These are phyloP conservation scores for Trichoderma asperelloides DNA, from an alignment of 495 filamentous ascomycete genomes.

Conservation along the genomic window DNA sequence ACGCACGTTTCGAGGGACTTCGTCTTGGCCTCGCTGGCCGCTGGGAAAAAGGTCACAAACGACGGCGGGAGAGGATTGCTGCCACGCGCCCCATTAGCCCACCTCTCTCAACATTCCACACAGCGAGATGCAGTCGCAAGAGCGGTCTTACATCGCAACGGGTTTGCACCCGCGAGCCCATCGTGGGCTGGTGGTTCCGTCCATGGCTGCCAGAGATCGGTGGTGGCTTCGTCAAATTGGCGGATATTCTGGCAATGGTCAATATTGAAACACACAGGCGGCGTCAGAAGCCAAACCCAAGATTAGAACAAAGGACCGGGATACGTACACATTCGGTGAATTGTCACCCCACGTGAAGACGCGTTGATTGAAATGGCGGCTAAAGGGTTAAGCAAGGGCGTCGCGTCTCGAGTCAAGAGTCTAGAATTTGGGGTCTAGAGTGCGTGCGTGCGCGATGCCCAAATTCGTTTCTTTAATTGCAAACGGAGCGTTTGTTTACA, in stretches of 20 bases:
- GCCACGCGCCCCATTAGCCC: conserved; percentile 7
- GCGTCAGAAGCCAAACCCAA: no score
- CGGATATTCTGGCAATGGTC: no score
- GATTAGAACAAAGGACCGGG: no score
- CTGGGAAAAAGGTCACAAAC: conserved; percentile 1
- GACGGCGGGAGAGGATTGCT: not conserved
- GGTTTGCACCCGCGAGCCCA: not conserved
- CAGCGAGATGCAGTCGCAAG: not conserved
- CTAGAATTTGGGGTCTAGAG: no score
- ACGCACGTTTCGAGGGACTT: not conserved
- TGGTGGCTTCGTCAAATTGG: not conserved
- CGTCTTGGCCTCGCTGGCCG: not conserved
- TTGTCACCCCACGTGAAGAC: no score
- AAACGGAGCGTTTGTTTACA: not conserved
- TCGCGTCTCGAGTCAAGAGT: no score
- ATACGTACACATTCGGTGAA: no score
- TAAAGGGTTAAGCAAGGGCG: not conserved
- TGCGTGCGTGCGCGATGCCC: not conserved
- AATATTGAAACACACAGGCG: no score
- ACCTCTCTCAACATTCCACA: not conserved
- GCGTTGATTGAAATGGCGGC: no score
- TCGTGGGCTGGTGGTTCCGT: not conserved
- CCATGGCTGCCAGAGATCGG: not conserved
- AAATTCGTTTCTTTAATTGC: not conserved
- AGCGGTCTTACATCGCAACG: not conserved